Percentiles rank a stretch among this genome's conserved stretches.
Evolutionary conservation across 2,329 filamentous ascomycete species (phyloP).

Genomic region (Cryphonectria radicalis): DNA sequence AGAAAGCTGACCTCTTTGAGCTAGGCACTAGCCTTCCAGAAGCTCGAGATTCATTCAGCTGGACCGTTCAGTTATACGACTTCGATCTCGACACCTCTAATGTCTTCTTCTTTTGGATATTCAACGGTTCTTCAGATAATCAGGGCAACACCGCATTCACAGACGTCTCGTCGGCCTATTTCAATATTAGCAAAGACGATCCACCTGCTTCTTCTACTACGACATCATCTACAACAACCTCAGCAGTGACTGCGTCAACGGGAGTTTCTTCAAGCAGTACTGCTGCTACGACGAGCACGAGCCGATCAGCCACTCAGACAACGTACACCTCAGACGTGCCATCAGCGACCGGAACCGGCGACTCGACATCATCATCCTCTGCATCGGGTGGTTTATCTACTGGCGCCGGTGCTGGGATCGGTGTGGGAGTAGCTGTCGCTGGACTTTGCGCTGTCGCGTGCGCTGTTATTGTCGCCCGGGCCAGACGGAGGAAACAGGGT

Average conservation of each 20-base stretch:
- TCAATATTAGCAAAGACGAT: slow-evolving; percentile 29
- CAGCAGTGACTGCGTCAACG: background rate
- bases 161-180: slow-evolving; percentile 22
- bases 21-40: slow-evolving; percentile 4
- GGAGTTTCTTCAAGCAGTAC: background rate
- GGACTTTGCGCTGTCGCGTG: slow-evolving; percentile 18
- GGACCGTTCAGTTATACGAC: slow-evolving; percentile 29
- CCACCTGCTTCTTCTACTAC: background rate
- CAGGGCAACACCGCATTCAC: slow-evolving; percentile 24
- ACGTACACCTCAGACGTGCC: background rate
- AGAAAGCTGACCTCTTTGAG: background rate
- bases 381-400: slow-evolving; percentile 9
- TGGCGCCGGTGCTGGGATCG: slow-evolving; percentile 8
- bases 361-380: background rate
- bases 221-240: background rate
- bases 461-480: slow-evolving; percentile 13
- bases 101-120: slow-evolving; percentile 34
- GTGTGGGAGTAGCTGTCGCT: slow-evolving; percentile 16
- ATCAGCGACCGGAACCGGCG: background rate
- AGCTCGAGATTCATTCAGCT: slow-evolving; percentile 26
- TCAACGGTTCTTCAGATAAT: slow-evolving; percentile 25
- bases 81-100: slow-evolving; percentile 29
- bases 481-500: background rate
- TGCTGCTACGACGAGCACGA: background rate
- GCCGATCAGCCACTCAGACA: background rate